Base-by-base conservation (phyloP, 2,329 filamentous ascomycete species). In the Lizonia empirigonia region DNA sequence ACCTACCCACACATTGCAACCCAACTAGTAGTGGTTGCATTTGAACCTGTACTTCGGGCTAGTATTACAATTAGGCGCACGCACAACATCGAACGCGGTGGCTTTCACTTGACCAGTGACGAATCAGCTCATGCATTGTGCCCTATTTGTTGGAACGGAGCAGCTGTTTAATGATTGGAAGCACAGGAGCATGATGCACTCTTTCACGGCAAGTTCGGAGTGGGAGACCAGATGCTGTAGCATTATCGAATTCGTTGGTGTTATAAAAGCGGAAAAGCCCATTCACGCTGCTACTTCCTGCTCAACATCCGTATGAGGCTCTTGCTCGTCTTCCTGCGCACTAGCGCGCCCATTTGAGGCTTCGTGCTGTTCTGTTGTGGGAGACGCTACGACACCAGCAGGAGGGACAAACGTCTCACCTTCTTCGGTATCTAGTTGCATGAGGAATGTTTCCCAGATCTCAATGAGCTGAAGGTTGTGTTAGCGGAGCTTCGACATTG, bases 381-480 rank as follows among this genome's bases (percentile, higher is more conserved):
- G 62, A 7, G 71, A 62, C 23, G 70, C 73, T 13, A 72, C 62
- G 39, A 75, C 57, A 35, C 73, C 73, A 6, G 72, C 72, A 6
- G 72, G 73, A 7, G 71, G 70, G 7, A 71, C 59, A 45, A 74
- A 81, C 3, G 76, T 75, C 45, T 78, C 75, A 5, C 79, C 90
- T 53, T 97, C 93, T 65, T 96, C 93, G 7, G 91, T 89, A 70
- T 99, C 94, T 34, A 99, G 80, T 72, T 97, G 94, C 82, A 97
- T 87, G 44, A 99, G 81, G 78, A 96, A 99, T 0, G 94, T 97
- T 77, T 99, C 94, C 94, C 94, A 99, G 56, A 97, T 87, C 76
- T 99, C 94, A 67, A 87, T 87, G 56, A 87, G 77, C 84, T 87
- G 38, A 16, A 6, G 22, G 2, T 19, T 29, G 19, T 38, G 40